Conservation (phyloP, 768 basidiomycete genomes). For the Coprinellus aureogranulatus region DNA sequence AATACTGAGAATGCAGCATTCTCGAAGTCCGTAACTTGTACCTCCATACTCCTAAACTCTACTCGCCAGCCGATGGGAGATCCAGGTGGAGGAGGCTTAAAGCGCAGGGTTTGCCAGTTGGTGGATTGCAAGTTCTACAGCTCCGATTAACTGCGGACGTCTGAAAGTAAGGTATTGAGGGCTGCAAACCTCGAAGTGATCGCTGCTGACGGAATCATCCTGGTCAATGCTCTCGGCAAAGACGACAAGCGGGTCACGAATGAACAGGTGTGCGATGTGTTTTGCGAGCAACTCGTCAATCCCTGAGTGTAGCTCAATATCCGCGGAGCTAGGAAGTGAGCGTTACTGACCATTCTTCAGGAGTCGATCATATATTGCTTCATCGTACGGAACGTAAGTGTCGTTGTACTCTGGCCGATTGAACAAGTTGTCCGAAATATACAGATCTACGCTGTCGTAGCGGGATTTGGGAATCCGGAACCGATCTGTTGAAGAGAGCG, state of each 20-base stretch:
- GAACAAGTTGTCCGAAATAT: constrained; percentile 81
- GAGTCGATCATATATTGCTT: constrained; percentile 69
- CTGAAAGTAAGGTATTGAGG: neutral
- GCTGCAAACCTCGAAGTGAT: constrained; percentile 85
- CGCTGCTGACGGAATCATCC: constrained; percentile 81
- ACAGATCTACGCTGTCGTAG: constrained; percentile 94
- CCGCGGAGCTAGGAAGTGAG: neutral
- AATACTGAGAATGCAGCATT: constrained; percentile 97
- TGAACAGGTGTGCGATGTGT: constrained; percentile 94
- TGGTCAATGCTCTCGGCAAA: constrained; percentile 93
- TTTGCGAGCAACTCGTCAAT: constrained; percentile 85
- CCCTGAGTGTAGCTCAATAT: constrained; percentile 41
- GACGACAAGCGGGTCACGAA: constrained; percentile 93
- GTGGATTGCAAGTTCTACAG: constrained; percentile 95
- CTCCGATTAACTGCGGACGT: neutral
- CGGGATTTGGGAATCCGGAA: constrained; percentile 92
- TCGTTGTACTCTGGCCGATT: constrained; percentile 97
- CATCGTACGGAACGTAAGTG: constrained; percentile 74
- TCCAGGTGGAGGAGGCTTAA: constrained; percentile 95
- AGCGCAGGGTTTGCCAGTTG: constrained; percentile 98
- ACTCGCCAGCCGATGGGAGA: constrained; percentile 97
- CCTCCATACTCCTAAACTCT: constrained; percentile 98
- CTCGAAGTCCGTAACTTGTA: constrained; percentile 98
- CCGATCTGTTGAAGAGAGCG: constrained; percentile 77
- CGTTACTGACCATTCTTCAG: constrained; percentile 65